phyloP scores from a whole-genome alignment of 2,329 filamentous ascomycete species.

The Stylonectria norvegica region DNA sequence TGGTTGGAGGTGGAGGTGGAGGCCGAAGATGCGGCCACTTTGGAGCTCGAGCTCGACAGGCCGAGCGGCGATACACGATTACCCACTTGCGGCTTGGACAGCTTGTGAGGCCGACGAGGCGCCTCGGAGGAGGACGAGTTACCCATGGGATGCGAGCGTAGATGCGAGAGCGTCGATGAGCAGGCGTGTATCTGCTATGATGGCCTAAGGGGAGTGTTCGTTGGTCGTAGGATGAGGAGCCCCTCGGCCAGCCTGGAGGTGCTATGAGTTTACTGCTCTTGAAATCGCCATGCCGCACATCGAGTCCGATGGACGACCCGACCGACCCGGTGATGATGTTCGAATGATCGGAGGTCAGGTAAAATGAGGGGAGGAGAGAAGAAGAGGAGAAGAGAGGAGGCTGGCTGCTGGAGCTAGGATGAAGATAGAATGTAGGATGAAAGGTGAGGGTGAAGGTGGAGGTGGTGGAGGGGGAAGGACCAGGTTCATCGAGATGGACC shows the following conservation, averaged over 20 bases:
- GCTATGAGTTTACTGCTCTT: constrained; percentile 1
- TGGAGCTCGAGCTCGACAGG: constrained; percentile 29
- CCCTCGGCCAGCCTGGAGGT: not conserved
- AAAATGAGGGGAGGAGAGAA: not conserved
- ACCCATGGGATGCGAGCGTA: constrained; percentile 39
- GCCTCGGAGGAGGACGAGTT: constrained; percentile 48
- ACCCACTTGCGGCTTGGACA: constrained; percentile 48
- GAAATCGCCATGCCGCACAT: not conserved
- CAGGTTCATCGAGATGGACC: too few relatives aligned
- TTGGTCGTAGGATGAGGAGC: not conserved
- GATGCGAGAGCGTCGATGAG: constrained; percentile 13
- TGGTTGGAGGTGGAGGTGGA: constrained; percentile 15
- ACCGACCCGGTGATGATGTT: not conserved
- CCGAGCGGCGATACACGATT: constrained; percentile 40
- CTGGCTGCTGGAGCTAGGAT: not conserved
- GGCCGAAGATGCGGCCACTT: constrained; percentile 2
- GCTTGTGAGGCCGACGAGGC: constrained; percentile 43
- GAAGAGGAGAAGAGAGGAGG: constrained; percentile 5
- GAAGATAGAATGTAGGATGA: too few relatives aligned
- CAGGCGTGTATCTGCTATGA: too few relatives aligned
- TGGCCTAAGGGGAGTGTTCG: constrained; percentile 9
- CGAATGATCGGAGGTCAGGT: not conserved
- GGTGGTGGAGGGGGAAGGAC: too few relatives aligned
- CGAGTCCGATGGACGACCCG: not conserved
- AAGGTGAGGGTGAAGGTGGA: too few relatives aligned